Evolutionary conservation across 805 yeast genomes (phyloP), one percentile per base, ranked within the genome.

Genomic region (Candida sithepensis): DNA sequence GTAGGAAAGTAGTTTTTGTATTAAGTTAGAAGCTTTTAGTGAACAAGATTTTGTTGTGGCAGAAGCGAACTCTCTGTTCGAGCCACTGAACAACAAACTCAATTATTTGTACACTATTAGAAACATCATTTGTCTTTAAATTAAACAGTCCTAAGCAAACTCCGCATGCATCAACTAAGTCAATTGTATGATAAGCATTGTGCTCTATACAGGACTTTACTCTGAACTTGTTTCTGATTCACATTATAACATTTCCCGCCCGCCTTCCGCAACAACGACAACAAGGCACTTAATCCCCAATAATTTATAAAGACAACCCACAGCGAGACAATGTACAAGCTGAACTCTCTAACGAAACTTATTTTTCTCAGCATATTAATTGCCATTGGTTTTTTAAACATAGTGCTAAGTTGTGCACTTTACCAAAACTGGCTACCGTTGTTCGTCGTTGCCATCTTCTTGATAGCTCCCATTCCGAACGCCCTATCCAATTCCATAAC

Each of bases 371-470:
- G 92, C 16, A 72, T 84, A 39, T 78, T 91, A 39, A 75, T 92
- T 39, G 92, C 98, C 2, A 74, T 89, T 56, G 99, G 99, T 14
- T 91, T 92, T 59, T 77, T 92, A 24, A 75, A 91, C 56, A 94
- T 91, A 40, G 85, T 92, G 24, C 73, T 94, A 36, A 86, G 96
- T 45, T 89, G 96, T 57, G 92, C 92, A 3, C 73, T 94, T 21
- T 88, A 78, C 69, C 82, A 85, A 48, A 91, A 90, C 66, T 94
- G 96, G 91, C 81, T 84, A 56, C 97, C 99, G 41, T 74, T 92
- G 54, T 79, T 83, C 40, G 94, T 86, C 55, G 67, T 67, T 3
- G 56, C 51, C 4, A 55, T 67, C 6, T 67, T 67, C 45, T 52
- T 67, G 20, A 19, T 65, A n/a, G 71, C 71, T 0, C 70, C 71